Percentiles rank a stretch among this genome's conserved stretches.
Conservation (phyloP, 371 early-diverging fungal species). For the Phascolomyces articulosus region DNA sequence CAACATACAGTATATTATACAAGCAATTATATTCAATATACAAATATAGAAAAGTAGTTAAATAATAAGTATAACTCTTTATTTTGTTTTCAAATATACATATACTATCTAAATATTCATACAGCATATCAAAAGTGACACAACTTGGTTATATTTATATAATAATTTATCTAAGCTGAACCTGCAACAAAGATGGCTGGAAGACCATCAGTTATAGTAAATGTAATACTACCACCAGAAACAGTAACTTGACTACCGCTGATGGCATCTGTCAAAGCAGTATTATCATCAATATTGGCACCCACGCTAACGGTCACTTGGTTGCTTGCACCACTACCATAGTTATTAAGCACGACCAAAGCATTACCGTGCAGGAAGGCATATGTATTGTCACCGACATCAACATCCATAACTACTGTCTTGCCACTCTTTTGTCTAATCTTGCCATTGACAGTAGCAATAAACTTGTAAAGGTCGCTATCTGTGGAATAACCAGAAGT, state of each 20-base stretch:
- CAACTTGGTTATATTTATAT: too few species aligned
- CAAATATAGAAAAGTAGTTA: too few species aligned
- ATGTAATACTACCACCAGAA: conserved; percentile 17
- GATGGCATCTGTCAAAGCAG: conserved; percentile 21
- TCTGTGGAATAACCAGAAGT: conserved; percentile 19
- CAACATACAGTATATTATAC: too few species aligned
- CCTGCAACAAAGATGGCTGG: conserved; percentile 23
- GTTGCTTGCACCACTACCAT: conserved; percentile 20
- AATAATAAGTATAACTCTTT: too few species aligned
- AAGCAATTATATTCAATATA: too few species aligned
- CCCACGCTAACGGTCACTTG: conserved; percentile 25
- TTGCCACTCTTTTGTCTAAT: conserved; percentile 17
- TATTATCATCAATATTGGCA: conserved; percentile 13
- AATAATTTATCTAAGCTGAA: neutral
- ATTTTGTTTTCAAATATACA: too few species aligned
- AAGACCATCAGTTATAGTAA: conserved; percentile 21
- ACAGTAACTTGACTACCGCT: conserved; percentile 18
- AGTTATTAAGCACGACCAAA: conserved; percentile 27
- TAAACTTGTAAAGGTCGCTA: conserved; percentile 26
- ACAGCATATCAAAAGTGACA: too few species aligned
- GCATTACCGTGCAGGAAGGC: conserved; percentile 24
- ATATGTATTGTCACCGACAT: conserved; percentile 19
- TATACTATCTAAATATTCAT: too few species aligned
- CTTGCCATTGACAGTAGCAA: conserved; percentile 14
- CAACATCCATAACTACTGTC: conserved; percentile 10